Evolutionary conservation across 2,329 filamentous ascomycete genomes (phyloP).

Genomic region (Aureobasidium uvarum): DNA sequence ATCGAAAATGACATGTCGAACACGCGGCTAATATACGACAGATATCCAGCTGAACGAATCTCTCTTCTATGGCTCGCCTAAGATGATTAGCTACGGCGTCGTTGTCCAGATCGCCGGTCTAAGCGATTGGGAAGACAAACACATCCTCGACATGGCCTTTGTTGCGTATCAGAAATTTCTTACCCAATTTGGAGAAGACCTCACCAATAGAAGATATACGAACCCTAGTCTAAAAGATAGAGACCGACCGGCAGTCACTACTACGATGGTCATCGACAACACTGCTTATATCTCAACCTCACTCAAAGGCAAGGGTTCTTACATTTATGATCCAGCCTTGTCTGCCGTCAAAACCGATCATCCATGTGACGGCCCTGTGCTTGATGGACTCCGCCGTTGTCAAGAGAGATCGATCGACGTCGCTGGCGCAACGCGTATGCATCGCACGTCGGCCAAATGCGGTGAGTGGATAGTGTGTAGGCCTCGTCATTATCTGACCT

Average conservation of each 20-base stretch:
- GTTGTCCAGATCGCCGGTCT: not conserved
- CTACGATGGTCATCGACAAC: not conserved
- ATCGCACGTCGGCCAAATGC: not conserved
- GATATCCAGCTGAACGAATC: not conserved
- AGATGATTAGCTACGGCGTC: not conserved
- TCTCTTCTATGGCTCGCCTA: not conserved
- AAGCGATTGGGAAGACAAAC: not conserved
- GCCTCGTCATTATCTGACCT: too few relatives aligned
- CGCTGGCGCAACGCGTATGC: not conserved
- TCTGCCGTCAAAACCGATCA: not conserved
- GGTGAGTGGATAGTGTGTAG: not conserved
- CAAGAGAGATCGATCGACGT: not conserved
- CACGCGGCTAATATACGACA: not conserved
- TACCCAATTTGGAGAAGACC: not conserved
- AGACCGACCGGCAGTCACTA: not conserved
- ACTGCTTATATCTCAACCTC: not conserved
- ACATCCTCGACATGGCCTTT: not conserved
- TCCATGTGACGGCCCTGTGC: not conserved
- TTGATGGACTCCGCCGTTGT: not conserved
- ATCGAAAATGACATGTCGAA: not conserved
- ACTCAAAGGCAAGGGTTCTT: not conserved
- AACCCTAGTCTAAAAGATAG: not conserved
- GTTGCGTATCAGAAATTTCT: not conserved
- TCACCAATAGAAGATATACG: not conserved
- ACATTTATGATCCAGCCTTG: not conserved